These are phyloP conservation scores for Psilocybe cubensis DNA, from an alignment of 768 basidiomycete species.

Conservation along the genomic window DNA sequence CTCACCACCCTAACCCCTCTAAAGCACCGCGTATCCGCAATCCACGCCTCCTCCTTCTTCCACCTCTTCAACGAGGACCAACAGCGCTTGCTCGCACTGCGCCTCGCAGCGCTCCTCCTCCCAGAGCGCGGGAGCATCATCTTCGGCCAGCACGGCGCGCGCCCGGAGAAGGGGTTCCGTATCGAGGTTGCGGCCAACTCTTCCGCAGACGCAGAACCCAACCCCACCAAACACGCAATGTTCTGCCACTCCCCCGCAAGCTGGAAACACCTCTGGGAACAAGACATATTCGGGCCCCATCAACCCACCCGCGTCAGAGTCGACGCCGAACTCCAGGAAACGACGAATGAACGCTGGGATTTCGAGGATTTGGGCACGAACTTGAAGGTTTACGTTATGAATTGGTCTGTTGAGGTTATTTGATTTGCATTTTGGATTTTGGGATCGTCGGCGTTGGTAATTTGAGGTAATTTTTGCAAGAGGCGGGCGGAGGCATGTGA, in stretches of 20 bases:
- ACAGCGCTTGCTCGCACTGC: slow-evolving; percentile 32
- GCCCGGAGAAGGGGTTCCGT: slow-evolving; percentile 32
- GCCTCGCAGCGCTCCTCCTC: slow-evolving; percentile 34
- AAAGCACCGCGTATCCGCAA: slow-evolving; percentile 48
- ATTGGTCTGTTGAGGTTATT: slow-evolving; percentile 17
- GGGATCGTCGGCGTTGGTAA: background rate
- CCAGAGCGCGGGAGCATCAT: slow-evolving; percentile 36
- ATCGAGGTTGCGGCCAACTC: background rate
- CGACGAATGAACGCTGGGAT: slow-evolving; percentile 2
- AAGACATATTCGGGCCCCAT: slow-evolving; percentile 31
- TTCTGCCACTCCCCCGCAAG: slow-evolving; percentile 43
- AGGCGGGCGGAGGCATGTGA: no score
- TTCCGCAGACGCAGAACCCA: background rate
- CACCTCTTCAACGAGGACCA: slow-evolving; percentile 38
- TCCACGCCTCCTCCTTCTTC: slow-evolving; percentile 43
- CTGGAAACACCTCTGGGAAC: slow-evolving; percentile 38
- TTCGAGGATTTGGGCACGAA: background rate
- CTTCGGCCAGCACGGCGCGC: slow-evolving; percentile 41
- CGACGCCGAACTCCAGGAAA: slow-evolving; percentile 13
- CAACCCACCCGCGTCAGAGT: slow-evolving; percentile 18
- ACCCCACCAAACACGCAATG: slow-evolving; percentile 21
- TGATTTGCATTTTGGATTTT: background rate
- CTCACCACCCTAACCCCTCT: slow-evolving; percentile 31
- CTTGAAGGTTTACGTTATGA: slow-evolving; percentile 13
- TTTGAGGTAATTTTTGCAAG: no score